A percentile compares a stretch with the other conserved stretches of the same genome.
Conservation (phyloP, 805 yeast species). For the Teunomyces funiuensis region DNA sequence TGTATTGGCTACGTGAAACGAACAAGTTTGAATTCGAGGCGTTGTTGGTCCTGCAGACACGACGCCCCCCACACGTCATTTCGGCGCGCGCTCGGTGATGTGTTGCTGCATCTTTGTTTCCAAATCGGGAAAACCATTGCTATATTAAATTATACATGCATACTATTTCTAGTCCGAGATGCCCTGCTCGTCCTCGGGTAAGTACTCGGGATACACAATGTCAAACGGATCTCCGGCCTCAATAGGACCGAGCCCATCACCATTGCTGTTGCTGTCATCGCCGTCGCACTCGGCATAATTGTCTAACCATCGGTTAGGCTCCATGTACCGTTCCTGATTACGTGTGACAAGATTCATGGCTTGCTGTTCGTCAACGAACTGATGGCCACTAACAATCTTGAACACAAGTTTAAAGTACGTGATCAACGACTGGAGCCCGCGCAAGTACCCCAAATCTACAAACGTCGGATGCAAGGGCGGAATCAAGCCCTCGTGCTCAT, state of each 20-base stretch:
- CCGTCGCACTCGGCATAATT: slow-evolving; percentile 26
- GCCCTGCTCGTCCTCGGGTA: slow-evolving; percentile 4
- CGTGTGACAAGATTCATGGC: slow-evolving; percentile 15
- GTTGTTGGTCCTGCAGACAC: slow-evolving; percentile 3
- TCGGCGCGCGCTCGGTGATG: no score
- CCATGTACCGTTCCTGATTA: slow-evolving; percentile 14
- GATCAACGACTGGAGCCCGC: slow-evolving; percentile 77
- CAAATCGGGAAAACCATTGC: not conserved
- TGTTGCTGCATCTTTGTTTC: no score
- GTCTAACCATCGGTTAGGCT: slow-evolving; percentile 33
- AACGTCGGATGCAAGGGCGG: slow-evolving; percentile 68
- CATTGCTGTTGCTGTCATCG: slow-evolving; percentile 13
- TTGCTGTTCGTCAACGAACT: slow-evolving; percentile 23
- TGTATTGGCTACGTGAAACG: not conserved
- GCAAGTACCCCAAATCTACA: slow-evolving; percentile 80
- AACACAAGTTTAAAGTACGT: slow-evolving; percentile 65
- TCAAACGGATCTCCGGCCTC: slow-evolving; percentile 21
- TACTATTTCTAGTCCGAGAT: not conserved
- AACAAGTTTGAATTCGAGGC: no score
- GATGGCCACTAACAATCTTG: slow-evolving; percentile 48
- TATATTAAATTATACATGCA: not conserved
- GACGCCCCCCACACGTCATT: no score
- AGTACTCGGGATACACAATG: slow-evolving; percentile 18
- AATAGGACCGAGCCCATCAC: slow-evolving; percentile 7
- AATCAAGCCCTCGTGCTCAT: slow-evolving; percentile 40